Evolutionary conservation across 306 rosid genomes (phyloP).

Genomic region (Quercus suber): DNA sequence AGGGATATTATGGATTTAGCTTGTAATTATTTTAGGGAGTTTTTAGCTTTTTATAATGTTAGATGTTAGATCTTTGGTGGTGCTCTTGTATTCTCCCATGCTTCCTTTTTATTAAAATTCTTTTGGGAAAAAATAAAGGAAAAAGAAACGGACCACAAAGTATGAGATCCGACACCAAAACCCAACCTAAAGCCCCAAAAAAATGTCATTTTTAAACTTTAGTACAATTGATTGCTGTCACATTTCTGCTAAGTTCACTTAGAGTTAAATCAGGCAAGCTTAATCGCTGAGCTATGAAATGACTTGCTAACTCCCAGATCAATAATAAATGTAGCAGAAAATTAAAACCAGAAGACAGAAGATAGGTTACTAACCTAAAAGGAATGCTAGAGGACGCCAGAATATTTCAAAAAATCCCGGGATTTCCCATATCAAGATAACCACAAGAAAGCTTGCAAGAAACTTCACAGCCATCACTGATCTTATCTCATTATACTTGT

Average conservation of each 20-base stretch:
- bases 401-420: constrained; percentile 84
- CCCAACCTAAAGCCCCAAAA: constrained; percentile 15
- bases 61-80: too few species aligned
- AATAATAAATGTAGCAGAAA: constrained; percentile 3
- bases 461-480: constrained; percentile 81
- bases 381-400: constrained; percentile 75
- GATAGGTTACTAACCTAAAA: constrained; percentile 61
- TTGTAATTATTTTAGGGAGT: too few species aligned
- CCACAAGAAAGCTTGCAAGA: constrained; percentile 85
- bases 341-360: constrained; percentile 17
- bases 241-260: not conserved
- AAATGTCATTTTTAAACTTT: too few species aligned
- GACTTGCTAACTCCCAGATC: constrained; percentile 10
- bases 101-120: too few species aligned
- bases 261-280: constrained; percentile 9
- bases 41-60: too few species aligned
- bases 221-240: not conserved
- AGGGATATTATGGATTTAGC: too few species aligned
- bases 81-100: too few species aligned
- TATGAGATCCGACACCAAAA: constrained; percentile 2
- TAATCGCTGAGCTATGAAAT: constrained; percentile 16
- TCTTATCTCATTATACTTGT: constrained; percentile 79
- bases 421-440: constrained; percentile 90
- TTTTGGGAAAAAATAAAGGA: too few species aligned
- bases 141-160: not conserved